Conservation (phyloP, 805 yeast genomes). For the Alloascoidea hylecoeti region DNA sequence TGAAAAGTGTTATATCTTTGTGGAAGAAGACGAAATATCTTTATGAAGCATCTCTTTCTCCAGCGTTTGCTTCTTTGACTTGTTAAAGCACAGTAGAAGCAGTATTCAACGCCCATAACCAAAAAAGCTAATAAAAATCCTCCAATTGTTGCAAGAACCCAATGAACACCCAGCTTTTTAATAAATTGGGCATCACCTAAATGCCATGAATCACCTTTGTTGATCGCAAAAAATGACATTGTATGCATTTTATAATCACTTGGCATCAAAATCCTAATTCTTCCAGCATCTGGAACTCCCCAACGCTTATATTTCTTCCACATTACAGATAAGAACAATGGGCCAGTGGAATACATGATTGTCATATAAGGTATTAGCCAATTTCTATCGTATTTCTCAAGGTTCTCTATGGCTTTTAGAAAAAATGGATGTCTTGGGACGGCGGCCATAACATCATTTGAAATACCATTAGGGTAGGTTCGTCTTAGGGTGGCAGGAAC, state of each 20-base stretch:
- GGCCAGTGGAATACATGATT: slow-evolving; percentile 90
- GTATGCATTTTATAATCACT: slow-evolving; percentile 44
- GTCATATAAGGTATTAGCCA: slow-evolving; percentile 84
- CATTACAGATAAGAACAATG: slow-evolving; percentile 70
- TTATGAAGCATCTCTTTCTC: no score
- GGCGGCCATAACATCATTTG: slow-evolving; percentile 88
- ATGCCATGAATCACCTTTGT: slow-evolving; percentile 90
- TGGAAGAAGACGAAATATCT: no score
- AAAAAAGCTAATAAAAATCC: slow-evolving; percentile 43
- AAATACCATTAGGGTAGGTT: slow-evolving; percentile 81
- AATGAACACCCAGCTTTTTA: slow-evolving; percentile 60
- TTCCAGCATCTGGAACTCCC: slow-evolving; percentile 54
- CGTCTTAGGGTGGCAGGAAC: slow-evolving; percentile 81
- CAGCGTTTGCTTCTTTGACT: no score
- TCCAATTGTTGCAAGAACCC: slow-evolving; percentile 52
- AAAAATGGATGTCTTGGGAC: slow-evolving; percentile 83
- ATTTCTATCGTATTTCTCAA: slow-evolving; percentile 50
- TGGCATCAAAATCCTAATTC: slow-evolving; percentile 59
- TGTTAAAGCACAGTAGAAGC: neutral
- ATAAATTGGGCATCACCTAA: slow-evolving; percentile 73
- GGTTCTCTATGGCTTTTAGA: slow-evolving; percentile 47
- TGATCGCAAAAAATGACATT: slow-evolving; percentile 40
- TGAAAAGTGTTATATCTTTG: no score
- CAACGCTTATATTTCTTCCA: slow-evolving; percentile 82
- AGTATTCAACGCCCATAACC: neutral